These are phyloP conservation scores for Sideroxylon spinosum DNA, from an alignment of 179 eudicot genomes.

Conservation along the genomic window DNA sequence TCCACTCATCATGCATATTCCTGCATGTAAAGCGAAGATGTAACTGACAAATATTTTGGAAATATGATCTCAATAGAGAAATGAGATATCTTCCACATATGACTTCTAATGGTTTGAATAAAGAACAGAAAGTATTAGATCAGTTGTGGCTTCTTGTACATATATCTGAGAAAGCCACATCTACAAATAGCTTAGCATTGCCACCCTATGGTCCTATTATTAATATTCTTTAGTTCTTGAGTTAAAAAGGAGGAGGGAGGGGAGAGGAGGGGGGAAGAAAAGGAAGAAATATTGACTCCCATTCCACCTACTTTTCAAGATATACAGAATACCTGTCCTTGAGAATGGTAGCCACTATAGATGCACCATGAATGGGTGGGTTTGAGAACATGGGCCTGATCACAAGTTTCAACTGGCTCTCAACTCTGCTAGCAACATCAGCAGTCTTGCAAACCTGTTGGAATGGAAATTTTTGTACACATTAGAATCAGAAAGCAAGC, in stretches of 20 bases:
- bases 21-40: conserved; percentile 33
- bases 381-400: conserved; percentile 92
- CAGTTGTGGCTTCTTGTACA: neutral
- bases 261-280: neutral
- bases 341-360: conserved; percentile 89
- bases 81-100: too few species aligned
- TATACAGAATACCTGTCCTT: conserved; percentile 57
- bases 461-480: conserved; percentile 1
- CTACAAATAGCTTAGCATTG: neutral
- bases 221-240: neutral
- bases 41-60: too few species aligned
- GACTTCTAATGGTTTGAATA: too few species aligned
- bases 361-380: conserved; percentile 97
- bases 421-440: conserved; percentile 86
- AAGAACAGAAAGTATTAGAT: too few species aligned
- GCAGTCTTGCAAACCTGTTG: conserved; percentile 80
- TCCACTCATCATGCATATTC: conserved; percentile 80
- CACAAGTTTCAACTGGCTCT: conserved; percentile 94
- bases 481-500: neutral
- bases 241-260: too few species aligned
- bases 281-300: neutral
- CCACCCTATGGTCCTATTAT: neutral
- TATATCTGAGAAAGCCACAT: neutral
- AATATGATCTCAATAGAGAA: too few species aligned
- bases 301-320: neutral